Conservation (phyloP, 768 basidiomycete genomes). For the Lactarius trivialis region DNA sequence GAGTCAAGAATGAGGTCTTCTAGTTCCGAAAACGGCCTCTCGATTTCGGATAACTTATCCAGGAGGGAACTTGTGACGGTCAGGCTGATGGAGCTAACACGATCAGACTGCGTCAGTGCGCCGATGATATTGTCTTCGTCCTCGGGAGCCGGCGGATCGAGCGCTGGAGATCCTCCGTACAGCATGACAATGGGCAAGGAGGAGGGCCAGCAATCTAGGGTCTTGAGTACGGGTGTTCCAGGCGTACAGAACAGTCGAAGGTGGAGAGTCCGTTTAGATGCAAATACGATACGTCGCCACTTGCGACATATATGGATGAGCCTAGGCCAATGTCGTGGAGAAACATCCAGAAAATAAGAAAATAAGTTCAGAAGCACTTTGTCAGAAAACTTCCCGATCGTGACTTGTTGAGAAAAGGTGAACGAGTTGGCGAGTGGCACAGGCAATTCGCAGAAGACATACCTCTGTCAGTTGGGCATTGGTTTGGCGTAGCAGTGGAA, state of each 20-base stretch:
- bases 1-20: background rate
- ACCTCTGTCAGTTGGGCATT: background rate
- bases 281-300: background rate
- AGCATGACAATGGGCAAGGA: background rate
- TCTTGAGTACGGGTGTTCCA: background rate
- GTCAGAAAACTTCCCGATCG: background rate
- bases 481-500: rapidly evolving
- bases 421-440: background rate
- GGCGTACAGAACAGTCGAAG: background rate
- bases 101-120: background rate
- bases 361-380: background rate
- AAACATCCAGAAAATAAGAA: background rate
- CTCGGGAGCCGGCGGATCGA: background rate
- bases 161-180: background rate
- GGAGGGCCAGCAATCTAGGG: background rate
- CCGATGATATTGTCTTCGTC: background rate
- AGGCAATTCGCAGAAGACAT: background rate
- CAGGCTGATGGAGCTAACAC: background rate
- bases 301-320: background rate
- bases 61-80: background rate
- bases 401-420: background rate
- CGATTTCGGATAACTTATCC: background rate
- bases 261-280: background rate
- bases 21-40: background rate
- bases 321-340: background rate